phyloP scores from a whole-genome alignment of 1,284 basidiomycete species.

The Phaffia rhodozyma region DNA sequence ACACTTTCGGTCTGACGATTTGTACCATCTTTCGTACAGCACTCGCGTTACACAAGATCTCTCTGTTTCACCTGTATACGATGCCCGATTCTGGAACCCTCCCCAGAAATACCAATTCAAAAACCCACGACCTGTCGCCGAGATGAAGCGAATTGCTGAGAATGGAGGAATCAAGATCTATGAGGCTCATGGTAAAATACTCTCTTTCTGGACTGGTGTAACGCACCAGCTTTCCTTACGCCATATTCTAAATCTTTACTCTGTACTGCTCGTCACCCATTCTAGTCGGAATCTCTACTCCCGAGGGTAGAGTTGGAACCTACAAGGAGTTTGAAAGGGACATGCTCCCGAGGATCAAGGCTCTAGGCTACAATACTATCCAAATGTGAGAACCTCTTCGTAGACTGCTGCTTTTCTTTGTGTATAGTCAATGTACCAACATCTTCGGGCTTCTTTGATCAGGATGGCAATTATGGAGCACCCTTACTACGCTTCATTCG shows the following conservation, averaged over 20 bases:
- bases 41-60: conserved; percentile 90
- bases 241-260: not conserved
- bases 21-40: conserved; percentile 36
- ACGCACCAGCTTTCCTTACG: not conserved
- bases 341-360: conserved; percentile 74
- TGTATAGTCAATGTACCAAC: not conserved
- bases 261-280: not conserved
- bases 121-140: conserved; percentile 50
- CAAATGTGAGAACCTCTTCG: conserved; percentile 47
- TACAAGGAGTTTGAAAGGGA: conserved; percentile 90
- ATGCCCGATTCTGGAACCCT: conserved; percentile 98
- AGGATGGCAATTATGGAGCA: conserved; percentile 95
- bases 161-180: conserved; percentile 66
- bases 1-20: not conserved
- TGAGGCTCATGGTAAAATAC: conserved; percentile 60
- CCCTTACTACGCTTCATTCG: conserved; percentile 97
- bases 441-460: not conserved
- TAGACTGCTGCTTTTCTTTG: not conserved
- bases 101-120: conserved; percentile 70
- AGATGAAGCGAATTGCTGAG: conserved; percentile 24
- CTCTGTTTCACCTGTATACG: conserved; percentile 77
- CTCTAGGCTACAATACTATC: conserved; percentile 89
- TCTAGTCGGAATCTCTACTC: conserved; percentile 80
- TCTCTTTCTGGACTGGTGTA: too few species aligned
- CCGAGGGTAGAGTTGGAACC: conserved; percentile 74